Conservation (phyloP, 129 eudicot species). For the Daucus carota region DH1_v3.0 NC_030382.2:57958501-57959000, state of each 20-base stretch:
- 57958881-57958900: conserved; percentile 86
- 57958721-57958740: conserved; percentile 71
- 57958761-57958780: conserved; percentile 69
- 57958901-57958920: conserved; percentile 45
- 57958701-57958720: conserved; percentile 96
- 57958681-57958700: conserved; percentile 94
- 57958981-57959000: neutral
- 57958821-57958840: conserved; percentile 52
- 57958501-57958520: conserved; percentile 93
- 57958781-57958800: conserved; percentile 79
- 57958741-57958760: conserved; percentile 10
- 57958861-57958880: conserved; percentile 81
- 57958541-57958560: conserved; percentile 87
- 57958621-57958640: conserved; percentile 84
- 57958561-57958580: conserved; percentile 88
- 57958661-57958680: conserved; percentile 77
- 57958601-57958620: conserved; percentile 83
- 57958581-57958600: conserved; percentile 93
- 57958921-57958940: conserved; percentile 75
- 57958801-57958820: conserved; percentile 54
- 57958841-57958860: conserved; percentile 80
- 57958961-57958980: neutral
- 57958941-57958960: conserved; percentile 68
- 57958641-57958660: conserved; percentile 99
- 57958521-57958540: conserved; percentile 73